These are phyloP conservation scores for Aquanectria penicillioides DNA, from an alignment of 2,329 filamentous ascomycete genomes.

Conservation along the genomic window DNA sequence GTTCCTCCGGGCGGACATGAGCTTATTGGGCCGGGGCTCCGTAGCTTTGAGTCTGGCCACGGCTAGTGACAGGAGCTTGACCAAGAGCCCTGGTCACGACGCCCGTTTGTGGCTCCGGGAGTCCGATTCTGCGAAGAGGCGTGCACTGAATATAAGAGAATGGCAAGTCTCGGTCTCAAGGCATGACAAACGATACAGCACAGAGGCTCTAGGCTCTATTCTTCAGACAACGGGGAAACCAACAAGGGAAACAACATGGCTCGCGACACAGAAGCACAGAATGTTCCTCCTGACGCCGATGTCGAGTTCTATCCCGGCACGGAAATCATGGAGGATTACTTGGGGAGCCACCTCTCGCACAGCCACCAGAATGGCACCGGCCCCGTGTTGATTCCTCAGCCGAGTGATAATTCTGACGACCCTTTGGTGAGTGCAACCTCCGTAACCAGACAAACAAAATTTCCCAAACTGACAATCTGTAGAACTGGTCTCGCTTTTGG, in stretches of 20 bases:
- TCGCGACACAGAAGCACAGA: not conserved
- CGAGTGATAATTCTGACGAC: not conserved
- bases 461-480: too few relatives aligned
- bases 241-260: too few relatives aligned
- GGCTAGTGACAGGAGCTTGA: not conserved
- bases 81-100: too few relatives aligned
- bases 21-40: not conserved
- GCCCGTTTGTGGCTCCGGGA: not conserved
- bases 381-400: not conserved
- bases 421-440: not conserved
- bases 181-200: not conserved
- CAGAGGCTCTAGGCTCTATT: not conserved
- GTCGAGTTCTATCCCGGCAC: constrained; percentile 1
- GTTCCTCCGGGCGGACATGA: not conserved
- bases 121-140: not conserved
- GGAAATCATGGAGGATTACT: not conserved
- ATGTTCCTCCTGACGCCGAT: not conserved
- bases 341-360: not conserved
- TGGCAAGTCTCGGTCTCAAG: not conserved
- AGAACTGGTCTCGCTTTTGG: constrained; percentile 6
- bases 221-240: not conserved
- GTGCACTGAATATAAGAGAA: not conserved
- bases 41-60: not conserved
- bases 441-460: too few relatives aligned
- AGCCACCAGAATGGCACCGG: not conserved